Conservation (phyloP, 768 basidiomycete species). For the Gloeostereum incarnatum region DNA sequence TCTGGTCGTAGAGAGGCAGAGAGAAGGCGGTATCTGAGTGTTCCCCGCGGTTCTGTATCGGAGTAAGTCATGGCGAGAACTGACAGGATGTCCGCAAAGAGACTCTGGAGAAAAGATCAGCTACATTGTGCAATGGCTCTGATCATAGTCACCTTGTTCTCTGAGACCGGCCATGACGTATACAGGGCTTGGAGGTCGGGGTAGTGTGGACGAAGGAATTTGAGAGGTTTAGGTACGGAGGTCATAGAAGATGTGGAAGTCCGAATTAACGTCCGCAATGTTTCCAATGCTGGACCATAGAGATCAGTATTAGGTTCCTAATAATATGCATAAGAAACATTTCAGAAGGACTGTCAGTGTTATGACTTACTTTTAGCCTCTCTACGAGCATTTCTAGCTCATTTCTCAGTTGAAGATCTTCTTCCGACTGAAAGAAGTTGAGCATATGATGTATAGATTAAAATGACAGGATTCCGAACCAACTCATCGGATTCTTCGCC, state of each 20-base stretch:
- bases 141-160: conserved; percentile 52
- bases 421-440: conserved; percentile 62
- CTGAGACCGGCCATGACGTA: conserved; percentile 70
- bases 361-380: conserved; percentile 65
- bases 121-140: not conserved
- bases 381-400: conserved; percentile 98
- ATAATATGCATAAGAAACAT: conserved; percentile 11
- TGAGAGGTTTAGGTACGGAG: conserved; percentile 96
- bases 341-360: not conserved
- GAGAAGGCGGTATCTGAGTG: conserved; percentile 85
- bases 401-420: conserved; percentile 86
- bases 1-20: conserved; percentile 61
- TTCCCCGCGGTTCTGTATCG: conserved; percentile 94
- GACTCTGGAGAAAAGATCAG: conserved; percentile 40
- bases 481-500: conserved; percentile 73
- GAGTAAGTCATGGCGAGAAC: conserved; percentile 99
- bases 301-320: conserved; percentile 85
- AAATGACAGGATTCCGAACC: conserved; percentile 37
- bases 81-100: conserved; percentile 95
- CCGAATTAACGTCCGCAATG: conserved; percentile 84
- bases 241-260: conserved; percentile 99
- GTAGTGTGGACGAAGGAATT: conserved; percentile 94
- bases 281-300: conserved; percentile 88
- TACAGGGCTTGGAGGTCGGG: conserved; percentile 78
- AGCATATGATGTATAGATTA: conserved; percentile 1